Conservation (phyloP, 148 eudicot species). For the Fagopyrum homotropicum region DNA sequence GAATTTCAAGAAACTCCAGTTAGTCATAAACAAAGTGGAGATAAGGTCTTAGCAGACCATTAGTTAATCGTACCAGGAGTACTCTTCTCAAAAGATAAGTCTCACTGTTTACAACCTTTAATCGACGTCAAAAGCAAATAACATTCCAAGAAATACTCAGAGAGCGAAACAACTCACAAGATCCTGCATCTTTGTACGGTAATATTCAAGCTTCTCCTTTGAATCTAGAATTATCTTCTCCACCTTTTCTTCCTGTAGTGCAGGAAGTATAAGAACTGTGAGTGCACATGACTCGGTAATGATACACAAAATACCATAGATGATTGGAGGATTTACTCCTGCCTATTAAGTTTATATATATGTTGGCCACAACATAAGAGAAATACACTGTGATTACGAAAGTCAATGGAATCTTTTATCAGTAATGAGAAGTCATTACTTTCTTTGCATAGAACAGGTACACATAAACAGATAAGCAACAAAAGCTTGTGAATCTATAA, state of each 20-base stretch:
- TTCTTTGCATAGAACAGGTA: background rate
- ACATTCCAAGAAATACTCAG: background rate
- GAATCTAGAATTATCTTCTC: constrained; percentile 77
- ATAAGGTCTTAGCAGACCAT: background rate
- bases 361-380: constrained; percentile 2
- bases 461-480: background rate
- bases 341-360: background rate
- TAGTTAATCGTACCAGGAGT: background rate
- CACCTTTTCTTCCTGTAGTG: constrained; percentile 50
- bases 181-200: constrained; percentile 95
- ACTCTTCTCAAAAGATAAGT: constrained; percentile 2
- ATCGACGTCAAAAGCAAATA: background rate
- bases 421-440: background rate
- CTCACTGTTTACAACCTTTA: background rate
- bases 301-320: background rate
- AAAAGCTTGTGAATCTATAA: background rate
- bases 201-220: constrained; percentile 84
- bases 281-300: background rate
- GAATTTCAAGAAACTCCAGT: background rate
- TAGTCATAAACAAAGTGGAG: background rate
- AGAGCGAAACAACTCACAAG: constrained; percentile 60
- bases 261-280: background rate
- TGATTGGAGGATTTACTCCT: background rate
- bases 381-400: background rate
- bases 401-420: background rate